phyloP scores from a whole-genome alignment of 768 basidiomycete species.

The Heimioporus sp. region DNA sequence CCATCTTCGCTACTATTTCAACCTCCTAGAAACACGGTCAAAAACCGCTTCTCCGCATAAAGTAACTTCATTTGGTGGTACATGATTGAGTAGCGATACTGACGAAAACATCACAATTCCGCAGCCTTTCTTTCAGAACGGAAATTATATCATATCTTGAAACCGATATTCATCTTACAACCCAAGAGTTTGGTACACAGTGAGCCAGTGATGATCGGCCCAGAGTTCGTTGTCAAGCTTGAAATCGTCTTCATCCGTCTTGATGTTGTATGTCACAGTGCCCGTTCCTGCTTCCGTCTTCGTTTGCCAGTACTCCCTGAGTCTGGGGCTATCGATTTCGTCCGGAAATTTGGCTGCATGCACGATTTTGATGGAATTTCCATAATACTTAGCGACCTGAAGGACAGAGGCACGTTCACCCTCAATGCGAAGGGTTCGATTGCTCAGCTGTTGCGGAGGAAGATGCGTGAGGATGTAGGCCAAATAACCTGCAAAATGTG shows the following conservation, averaged over 20 bases:
- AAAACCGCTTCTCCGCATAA: too few relatives aligned
- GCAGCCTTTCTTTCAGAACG: too few relatives aligned
- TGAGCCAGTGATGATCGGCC: constrained; percentile 3
- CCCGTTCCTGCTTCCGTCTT: constrained; percentile 6
- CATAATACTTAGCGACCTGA: constrained; percentile 10
- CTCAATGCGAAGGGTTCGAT: constrained; percentile 17
- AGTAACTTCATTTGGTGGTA: background rate
- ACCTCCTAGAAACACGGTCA: too few relatives aligned
- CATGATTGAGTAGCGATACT: too few relatives aligned
- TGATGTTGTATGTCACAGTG: background rate
- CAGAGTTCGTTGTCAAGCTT: constrained; percentile 26
- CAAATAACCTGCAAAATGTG: constrained; percentile 10
- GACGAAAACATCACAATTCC: too few relatives aligned
- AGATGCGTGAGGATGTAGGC: constrained; percentile 21
- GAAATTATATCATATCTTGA: too few relatives aligned
- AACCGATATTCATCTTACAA: too few relatives aligned
- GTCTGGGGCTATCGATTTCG: constrained; percentile 5
- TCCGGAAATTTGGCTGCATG: constrained; percentile 4
- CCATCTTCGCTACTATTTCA: too few relatives aligned
- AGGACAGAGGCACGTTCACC: constrained; percentile 6
- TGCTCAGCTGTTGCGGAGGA: constrained; percentile 5
- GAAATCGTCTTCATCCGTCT: constrained; percentile 8
- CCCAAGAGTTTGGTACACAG: too few relatives aligned
- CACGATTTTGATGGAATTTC: constrained; percentile 3
- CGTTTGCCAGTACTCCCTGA: constrained; percentile 13